Conservation (phyloP, 2,329 filamentous ascomycete genomes). For the Fusarium guadeloupense region DNA sequence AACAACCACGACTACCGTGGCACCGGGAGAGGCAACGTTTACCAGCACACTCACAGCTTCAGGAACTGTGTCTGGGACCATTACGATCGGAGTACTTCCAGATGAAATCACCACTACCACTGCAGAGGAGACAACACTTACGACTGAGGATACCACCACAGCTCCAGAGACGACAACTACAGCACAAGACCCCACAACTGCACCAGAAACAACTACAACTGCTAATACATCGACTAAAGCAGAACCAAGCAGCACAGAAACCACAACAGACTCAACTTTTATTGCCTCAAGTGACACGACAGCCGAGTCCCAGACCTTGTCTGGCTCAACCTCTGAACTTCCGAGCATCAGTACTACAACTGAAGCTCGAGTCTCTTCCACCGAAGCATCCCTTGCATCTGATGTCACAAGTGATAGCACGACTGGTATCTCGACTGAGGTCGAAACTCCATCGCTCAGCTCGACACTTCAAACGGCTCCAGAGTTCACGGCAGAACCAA, state of each 20-base stretch:
- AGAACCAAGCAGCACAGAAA: neutral
- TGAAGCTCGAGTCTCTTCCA: neutral
- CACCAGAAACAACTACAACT: neutral
- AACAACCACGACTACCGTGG: slow-evolving; percentile 5
- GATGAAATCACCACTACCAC: neutral
- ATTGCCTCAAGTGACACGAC: neutral
- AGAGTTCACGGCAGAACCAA: too few relatives aligned
- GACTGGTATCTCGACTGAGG: neutral
- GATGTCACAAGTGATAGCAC: neutral
- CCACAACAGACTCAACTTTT: neutral
- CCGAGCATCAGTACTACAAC: neutral
- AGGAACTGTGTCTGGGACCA: slow-evolving; percentile 27
- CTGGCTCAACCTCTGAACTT: neutral
- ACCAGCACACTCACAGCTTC: slow-evolving; percentile 21
- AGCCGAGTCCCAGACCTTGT: neutral
- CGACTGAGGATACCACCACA: neutral
- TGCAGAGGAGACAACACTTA: neutral
- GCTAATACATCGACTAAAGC: neutral
- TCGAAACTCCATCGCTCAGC: neutral
- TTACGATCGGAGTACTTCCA: neutral
- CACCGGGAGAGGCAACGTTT: neutral
- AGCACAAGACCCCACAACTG: neutral
- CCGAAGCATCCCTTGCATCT: neutral
- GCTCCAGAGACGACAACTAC: neutral
- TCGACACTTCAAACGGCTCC: too few relatives aligned